These are phyloP conservation scores for Hordeum vulgare DNA, from an alignment of 176 grass and related monocot species.

Conservation along the genomic window MorexV3_pseudomolecules_assembly NC_058520.1:485421154-485421653, in stretches of 20 bases:
- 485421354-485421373: conserved; percentile 91
- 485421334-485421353: conserved; percentile 31
- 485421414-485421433: conserved; percentile 85
- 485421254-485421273: conserved; percentile 73
- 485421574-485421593: conserved; percentile 99
- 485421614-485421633: conserved; percentile 78
- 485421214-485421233: conserved; percentile 96
- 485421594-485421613: conserved; percentile 94
- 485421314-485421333: conserved; percentile 68
- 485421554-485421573: conserved; percentile 99
- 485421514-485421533: conserved; percentile 86
- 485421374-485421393: conserved; percentile 94
- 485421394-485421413: conserved; percentile 94
- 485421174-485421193: conserved; percentile 93
- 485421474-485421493: conserved; percentile 92
- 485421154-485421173: conserved; percentile 94
- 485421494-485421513: conserved; percentile 82
- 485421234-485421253: conserved; percentile 92
- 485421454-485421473: conserved; percentile 94
- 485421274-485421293: conserved; percentile 92
- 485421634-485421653: conserved; percentile 96
- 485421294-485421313: conserved; percentile 63
- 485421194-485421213: conserved; percentile 84
- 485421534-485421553: conserved; percentile 92
- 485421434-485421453: conserved; percentile 93